Evolutionary conservation across 768 basidiomycete species (phyloP), one percentile per base, ranked within the genome.

Genomic region (Sistotremastrum suecicum): DNA sequence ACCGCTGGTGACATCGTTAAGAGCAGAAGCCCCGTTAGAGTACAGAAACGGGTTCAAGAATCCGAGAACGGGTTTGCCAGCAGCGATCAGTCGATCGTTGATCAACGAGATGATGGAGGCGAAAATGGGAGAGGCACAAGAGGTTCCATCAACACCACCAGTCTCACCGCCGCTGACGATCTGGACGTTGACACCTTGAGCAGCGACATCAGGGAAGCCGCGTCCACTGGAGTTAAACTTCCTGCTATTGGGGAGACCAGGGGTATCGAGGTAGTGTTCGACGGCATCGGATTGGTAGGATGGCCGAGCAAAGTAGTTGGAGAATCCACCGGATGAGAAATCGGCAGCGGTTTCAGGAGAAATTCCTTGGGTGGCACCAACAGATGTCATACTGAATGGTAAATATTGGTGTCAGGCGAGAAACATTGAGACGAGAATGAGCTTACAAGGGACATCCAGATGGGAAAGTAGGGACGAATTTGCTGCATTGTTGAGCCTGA

Each of bases 211-310:
- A 20, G 55, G 55, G 45, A 53, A 56, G 9, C 35, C 55, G 32
- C 53, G 53, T 36, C 49, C 51, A 12, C 42, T 58, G 39, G 40
- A 43, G 50, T 54, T 58, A 51, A 61, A 66, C 37, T 52, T 49
- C 20, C 66, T 63, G 1, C 39, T 39, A 49, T 58, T 55, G 5
- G 56, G 55, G 48, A 39, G 49, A 39, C 58, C 60, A 44, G 66
- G 53, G 29, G 50, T 49, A 29, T 52, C 48, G 12, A 73, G 57
- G 59, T 65, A 72, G 1, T 47, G 42, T 6, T 42, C 48, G 6
- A 72, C 68, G 1, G 60, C 66, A 39, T 50, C 43, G 33, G 61
- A 48, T 54, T 72, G 72, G 54, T 66, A 74, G 20, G 42, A 12
- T 11, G 49, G 37, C 28, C 28, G 32, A 38, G 45, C n/a, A 38